A percentile compares a stretch with the other conserved stretches of the same genome.
Evolutionary conservation across 352 stramenopile species (phyloP).

Genomic region (Phytophthora capsici): DNA sequence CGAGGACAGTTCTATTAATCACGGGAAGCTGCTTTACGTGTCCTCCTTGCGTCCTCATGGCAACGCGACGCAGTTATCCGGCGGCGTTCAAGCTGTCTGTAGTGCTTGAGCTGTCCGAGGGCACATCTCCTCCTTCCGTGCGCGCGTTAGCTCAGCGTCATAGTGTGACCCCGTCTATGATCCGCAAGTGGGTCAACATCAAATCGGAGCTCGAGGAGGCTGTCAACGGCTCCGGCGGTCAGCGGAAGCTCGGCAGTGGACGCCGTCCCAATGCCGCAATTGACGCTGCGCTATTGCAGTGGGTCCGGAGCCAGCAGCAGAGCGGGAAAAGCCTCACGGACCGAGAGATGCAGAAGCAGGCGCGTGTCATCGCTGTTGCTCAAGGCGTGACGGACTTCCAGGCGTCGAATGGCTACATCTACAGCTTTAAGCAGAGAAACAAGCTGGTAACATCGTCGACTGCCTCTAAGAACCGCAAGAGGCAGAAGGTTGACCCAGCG

Average conservation of each 20-base stretch:
- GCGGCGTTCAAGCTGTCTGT: slow-evolving; percentile 39
- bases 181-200: slow-evolving; percentile 35
- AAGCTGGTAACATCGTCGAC: slow-evolving; percentile 8
- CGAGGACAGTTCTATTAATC: slow-evolving; percentile 10
- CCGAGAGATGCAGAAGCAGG: slow-evolving; percentile 37
- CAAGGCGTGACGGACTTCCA: slow-evolving; percentile 29
- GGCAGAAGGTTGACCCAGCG: neutral
- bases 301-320: slow-evolving; percentile 23
- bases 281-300: slow-evolving; percentile 31
- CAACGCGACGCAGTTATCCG: slow-evolving; percentile 33
- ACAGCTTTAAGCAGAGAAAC: slow-evolving; percentile 38
- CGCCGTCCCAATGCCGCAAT: slow-evolving; percentile 27
- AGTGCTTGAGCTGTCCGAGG: slow-evolving; percentile 28
- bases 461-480: slow-evolving; percentile 1
- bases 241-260: slow-evolving; percentile 38
- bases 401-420: slow-evolving; percentile 42
- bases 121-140: slow-evolving; percentile 14
- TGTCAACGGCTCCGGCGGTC: slow-evolving; percentile 12
- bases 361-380: slow-evolving; percentile 20
- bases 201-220: slow-evolving; percentile 36
- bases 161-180: slow-evolving; percentile 38
- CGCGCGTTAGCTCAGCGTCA: slow-evolving; percentile 28
- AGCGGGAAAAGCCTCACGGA: slow-evolving; percentile 21
- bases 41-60: slow-evolving; percentile 4
- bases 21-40: neutral